Evolutionary conservation across 176 grass and related monocot genomes (phyloP), one percentile per base, ranked within the genome.

Genomic region (Oryza australiensis): DNA sequence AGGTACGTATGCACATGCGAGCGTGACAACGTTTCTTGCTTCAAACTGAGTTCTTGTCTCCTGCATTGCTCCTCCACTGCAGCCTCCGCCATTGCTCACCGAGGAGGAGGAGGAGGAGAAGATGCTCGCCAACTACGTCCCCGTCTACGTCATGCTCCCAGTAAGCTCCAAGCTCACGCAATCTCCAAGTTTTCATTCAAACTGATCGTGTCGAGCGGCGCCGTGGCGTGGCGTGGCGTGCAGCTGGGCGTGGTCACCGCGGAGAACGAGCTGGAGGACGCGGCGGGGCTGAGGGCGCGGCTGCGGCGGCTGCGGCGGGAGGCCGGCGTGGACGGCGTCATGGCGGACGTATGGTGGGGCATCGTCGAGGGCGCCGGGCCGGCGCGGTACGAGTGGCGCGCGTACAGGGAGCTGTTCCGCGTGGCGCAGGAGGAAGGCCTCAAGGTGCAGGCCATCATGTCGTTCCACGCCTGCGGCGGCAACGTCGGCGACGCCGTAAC

Each of bases 281-380:
- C 89, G 41, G 89, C 60, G 66, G 64, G 7, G 3, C 77, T 97
- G 12, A 77, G 89, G 12, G 59, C 43, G 60, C 67, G 77, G 74
- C 85, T 97, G 28, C 82, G 87, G 78, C 77, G 71, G 45, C 89
- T 97, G 62, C 53, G 62, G 62, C 53, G 62, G 4, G 84, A 18
- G 1, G 92, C 92, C 0, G 80, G 82, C 15, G 83, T 94, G 0
- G 87, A 97, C 72, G 88, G 90, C 60, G 74, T 97, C 9, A 97
- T 97, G 92, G 85, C 84, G 66, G 94, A 97, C 10, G 86, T 94
- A 42, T 92, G 92, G 92, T 94, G 90, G 94, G 92, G 94, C 29
- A 77, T 92, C 67, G 89, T 90, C 12, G 94, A 90, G 80, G 79
- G 42, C 29, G 73, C 74, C 26, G 83, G 72, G n/a, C 86, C 86